phyloP scores from a whole-genome alignment of 2,329 filamentous ascomycete genomes.

The Arthrocladium fulminans region DNA sequence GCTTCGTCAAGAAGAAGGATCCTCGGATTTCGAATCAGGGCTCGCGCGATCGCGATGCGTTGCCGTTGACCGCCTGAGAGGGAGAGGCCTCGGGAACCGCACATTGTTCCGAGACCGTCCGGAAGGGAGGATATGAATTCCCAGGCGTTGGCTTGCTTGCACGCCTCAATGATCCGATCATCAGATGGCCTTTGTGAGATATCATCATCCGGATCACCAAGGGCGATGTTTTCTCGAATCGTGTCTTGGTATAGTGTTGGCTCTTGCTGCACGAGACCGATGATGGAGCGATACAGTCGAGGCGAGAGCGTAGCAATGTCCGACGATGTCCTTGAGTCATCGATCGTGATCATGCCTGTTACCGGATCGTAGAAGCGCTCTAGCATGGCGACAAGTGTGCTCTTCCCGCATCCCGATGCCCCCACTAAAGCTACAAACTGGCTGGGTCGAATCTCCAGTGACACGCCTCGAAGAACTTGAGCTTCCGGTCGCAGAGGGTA shows the following conservation, averaged over 20 bases:
- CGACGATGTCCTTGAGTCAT: slow-evolving; percentile 36
- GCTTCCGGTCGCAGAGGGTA: slow-evolving; percentile 25
- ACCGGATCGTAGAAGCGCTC: slow-evolving; percentile 61
- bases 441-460: slow-evolving; percentile 35
- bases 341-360: slow-evolving; percentile 56
- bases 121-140: slow-evolving; percentile 33
- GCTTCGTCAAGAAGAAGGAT: slow-evolving; percentile 37
- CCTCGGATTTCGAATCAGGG: slow-evolving; percentile 31
- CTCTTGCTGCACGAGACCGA: slow-evolving; percentile 68
- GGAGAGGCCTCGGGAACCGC: slow-evolving; percentile 28
- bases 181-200: slow-evolving; percentile 21
- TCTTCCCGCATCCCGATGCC: slow-evolving; percentile 53
- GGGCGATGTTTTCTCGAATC: slow-evolving; percentile 59
- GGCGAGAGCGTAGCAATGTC: slow-evolving; percentile 53
- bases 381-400: slow-evolving; percentile 55
- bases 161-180: slow-evolving; percentile 28
- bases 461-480: slow-evolving; percentile 26
- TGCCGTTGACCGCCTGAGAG: slow-evolving; percentile 37
- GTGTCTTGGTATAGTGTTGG: slow-evolving; percentile 62
- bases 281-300: slow-evolving; percentile 51
- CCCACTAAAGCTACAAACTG: slow-evolving; percentile 49
- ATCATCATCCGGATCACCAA: slow-evolving; percentile 37
- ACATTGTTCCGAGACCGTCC: slow-evolving; percentile 29
- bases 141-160: slow-evolving; percentile 30
- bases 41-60: slow-evolving; percentile 36